Evolutionary conservation across 139 green algal species (phyloP), one percentile per base, ranked within the genome.

Genomic region (Microglena sp.): DNA sequence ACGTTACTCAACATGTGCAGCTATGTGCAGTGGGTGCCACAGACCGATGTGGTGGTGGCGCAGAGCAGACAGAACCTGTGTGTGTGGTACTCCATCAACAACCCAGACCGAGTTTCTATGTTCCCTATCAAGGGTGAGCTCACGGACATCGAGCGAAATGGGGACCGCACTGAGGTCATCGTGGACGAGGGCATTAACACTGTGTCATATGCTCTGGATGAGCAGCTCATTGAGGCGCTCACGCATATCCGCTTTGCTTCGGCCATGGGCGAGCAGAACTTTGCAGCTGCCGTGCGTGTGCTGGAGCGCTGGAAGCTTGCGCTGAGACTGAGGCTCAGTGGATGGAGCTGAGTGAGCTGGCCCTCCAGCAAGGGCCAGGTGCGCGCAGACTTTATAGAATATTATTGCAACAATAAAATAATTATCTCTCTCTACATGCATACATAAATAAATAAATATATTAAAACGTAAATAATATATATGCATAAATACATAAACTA

Each of bases 21-120:
- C 58, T 95, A 95, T 64, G 83, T 87, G 46, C 86, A 92, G 78
- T 95, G 88, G 88, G 86, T 93, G 28, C 88, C 88, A 6, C 66
- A 70, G 58, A 82, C 62, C 15, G 83, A 92, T 62, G 86, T 92
- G 18, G 77, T 95, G 7, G 86, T 95, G 30, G 88, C 84, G 11
- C 88, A 95, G 68, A 81, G 56, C 66, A 68, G 81, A 27, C 64
- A 69, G 60, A 89, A 84, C 66, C 67, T 95, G 58, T 91, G 85
- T 64, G 84, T 95, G 35, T 95, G 86, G 88, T 95, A 93, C 75
- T 81, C 50, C 55, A 78, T 92, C 55, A 78, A 84, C 68, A 78
- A 72, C 11, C 81, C 85, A 2, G 84, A 91, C 66, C 75, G 76
- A 28, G 68, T 79, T 18, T 82, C 79, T 27, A 78, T 83, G 55